Evolutionary conservation across 805 yeast genomes (phyloP), one percentile per base, ranked within the genome.

Genomic region (Ogataea siamensis): DNA sequence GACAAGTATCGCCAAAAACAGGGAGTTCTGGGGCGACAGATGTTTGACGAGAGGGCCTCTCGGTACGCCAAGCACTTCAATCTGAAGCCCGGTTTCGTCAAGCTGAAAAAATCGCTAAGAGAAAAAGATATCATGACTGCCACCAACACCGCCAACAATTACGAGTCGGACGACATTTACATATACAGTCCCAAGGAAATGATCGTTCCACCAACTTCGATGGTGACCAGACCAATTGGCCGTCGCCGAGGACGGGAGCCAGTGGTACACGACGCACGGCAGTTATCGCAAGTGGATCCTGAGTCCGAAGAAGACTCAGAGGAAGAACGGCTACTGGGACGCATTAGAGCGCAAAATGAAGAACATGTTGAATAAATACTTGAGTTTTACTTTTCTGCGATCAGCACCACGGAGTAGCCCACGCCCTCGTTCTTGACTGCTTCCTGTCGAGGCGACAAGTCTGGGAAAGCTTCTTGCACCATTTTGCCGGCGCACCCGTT

Each of bases 11-110:
- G 73, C 37, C 89, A 84, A 50, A 76, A 78, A 28, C 80, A 78
- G 42, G 86, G 91, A 6, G 74, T 85, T 5, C 57, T 87, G 26
- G 95, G 95, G 1, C 65, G 94, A 43, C 78, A 79, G 12, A 74
- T 83, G 29, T 82, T 76, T 54, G 91, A 82, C 46, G 89, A 83
- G 39, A 87, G 19, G 18, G 16, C 24, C 11, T 11, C 16, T 4
- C 30, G 33, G 4, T 17, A 40, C 34, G 27, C 35, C 19, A 37
- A 31, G 17, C 22, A 32, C 30, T 43, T 45, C 32, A 46, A 51
- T 28, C 22, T 46, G n/a, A 43, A 43, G 17, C 35, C 46, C 1
- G 23, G 33, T 7, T 28, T 24, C 11, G 19, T 32, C 27, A 38
- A 32, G 25, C 20, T 37, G 22, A 38, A 27, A n/a, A 32, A 38